Evolutionary conservation across 1,284 basidiomycete genomes (phyloP), one percentile per base, ranked within the genome.

Genomic region (Pseudozyma tsukubaensis): DNA sequence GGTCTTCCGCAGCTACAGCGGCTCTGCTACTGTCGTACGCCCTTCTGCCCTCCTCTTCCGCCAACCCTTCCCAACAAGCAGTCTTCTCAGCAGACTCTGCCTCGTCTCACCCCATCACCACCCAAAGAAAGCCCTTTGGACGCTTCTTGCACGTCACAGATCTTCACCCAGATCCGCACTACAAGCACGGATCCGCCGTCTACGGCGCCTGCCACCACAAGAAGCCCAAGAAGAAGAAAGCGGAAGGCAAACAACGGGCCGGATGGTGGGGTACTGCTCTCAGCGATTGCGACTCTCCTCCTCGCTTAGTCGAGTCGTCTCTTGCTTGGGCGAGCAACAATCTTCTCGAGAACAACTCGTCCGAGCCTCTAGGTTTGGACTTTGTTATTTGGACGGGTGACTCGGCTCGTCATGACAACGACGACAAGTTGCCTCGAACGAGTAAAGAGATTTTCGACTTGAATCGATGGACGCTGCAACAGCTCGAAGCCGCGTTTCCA

Each of bases 321-420:
- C 88, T 97, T 52, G 90, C 93, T 67, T 94, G 89, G 87, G 84
- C 96, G 62, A 90, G 91, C 60, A 87, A 90, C 79, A 89, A 93
- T 77, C 53, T 70, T 94, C 37, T 61, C 34, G 44, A 21, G 24
- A 29, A 29, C 44, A 45, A 45, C 44, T 53, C 35, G 9, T 37
- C 54, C 19, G 21, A 32, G 10, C 24, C 24, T 14, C 7, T 39
- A 12, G 67, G 90, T 93, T 78, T 97, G 48, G 94, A 97, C 85
- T 97, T 97, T 85, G 55, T 78, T 40, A 50, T 85, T 91, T 92
- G 92, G 93, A 96, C 94, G 7, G 94, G 94, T 42, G 94, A 97
- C 85, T 94, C 90, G 85, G 94, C 93, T 37, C 89, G 94, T 85
- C 94, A 95, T 85, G 94, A 97, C 84, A 93, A 91, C 82, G 94